These are phyloP conservation scores for Yueomyces sp. DNA, from an alignment of 805 yeast species.

Conservation along the genomic window DNA sequence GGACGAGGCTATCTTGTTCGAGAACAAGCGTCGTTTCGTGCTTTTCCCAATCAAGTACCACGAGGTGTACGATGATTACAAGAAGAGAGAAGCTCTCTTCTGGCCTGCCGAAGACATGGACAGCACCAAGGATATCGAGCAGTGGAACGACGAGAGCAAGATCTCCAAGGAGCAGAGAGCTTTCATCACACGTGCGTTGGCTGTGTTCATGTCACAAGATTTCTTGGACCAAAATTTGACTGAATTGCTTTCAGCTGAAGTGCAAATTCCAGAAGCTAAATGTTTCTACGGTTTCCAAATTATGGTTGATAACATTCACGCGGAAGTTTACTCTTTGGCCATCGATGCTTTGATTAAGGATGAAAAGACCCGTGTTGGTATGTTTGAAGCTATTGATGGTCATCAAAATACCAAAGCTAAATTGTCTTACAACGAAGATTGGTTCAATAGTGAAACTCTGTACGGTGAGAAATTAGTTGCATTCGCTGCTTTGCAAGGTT, in stretches of 20 bases:
- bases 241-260: constrained; percentile 93
- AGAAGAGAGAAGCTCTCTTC: constrained; percentile 96
- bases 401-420: constrained; percentile 88
- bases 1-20: constrained; percentile 77
- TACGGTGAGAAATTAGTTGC: constrained; percentile 94
- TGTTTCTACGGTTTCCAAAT: constrained; percentile 98
- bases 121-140: constrained; percentile 65
- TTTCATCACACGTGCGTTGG: constrained; percentile 80
- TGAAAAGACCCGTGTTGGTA: constrained; percentile 72
- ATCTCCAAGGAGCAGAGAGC: constrained; percentile 81
- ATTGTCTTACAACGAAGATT: constrained; percentile 94
- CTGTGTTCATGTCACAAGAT: constrained; percentile 96
- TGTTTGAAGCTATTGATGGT: constrained; percentile 85
- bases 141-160: constrained; percentile 66
- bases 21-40: constrained; percentile 83
- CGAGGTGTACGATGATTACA: constrained; percentile 97
- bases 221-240: constrained; percentile 92
- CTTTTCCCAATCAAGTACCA: constrained; percentile 93
- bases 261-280: constrained; percentile 93
- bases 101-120: constrained; percentile 99
- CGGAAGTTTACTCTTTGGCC: constrained; percentile 88
- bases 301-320: constrained; percentile 98
- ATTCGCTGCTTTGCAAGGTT: constrained; percentile 97
- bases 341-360: constrained; percentile 92
- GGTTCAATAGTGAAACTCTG: constrained; percentile 81